Conservation (phyloP, 208 protist species). For the Leishmania aethiopica region DNA sequence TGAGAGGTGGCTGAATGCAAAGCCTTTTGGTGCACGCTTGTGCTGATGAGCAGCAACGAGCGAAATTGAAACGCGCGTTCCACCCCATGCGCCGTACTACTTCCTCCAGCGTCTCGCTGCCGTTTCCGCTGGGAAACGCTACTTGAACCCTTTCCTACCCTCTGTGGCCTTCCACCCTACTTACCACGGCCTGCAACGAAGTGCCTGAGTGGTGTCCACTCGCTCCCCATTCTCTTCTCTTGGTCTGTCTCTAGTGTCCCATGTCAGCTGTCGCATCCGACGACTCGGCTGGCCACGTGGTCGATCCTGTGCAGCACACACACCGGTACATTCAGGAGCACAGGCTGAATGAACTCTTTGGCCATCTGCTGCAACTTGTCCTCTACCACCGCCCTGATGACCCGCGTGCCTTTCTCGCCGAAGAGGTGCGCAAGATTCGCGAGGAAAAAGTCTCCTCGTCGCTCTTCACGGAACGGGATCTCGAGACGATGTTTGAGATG, state of each 20-base stretch:
- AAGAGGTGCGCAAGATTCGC: slow-evolving; percentile 78
- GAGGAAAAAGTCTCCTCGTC: slow-evolving; percentile 62
- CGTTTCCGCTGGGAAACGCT: not conserved
- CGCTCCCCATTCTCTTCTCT: not conserved
- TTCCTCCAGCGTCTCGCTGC: not conserved
- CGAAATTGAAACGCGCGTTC: not conserved
- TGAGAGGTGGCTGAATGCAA: not conserved
- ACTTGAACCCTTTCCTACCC: not conserved
- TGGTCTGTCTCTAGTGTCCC: not conserved
- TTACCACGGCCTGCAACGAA: not conserved
- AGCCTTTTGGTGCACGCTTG: not conserved
- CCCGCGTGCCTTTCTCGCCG: slow-evolving; percentile 71
- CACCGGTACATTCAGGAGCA: slow-evolving; percentile 79
- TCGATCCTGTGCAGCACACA: slow-evolving; percentile 39
- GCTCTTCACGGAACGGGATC: slow-evolving; percentile 85
- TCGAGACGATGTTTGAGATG: slow-evolving; percentile 93
- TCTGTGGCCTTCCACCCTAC: not conserved
- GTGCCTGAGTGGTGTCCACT: not conserved
- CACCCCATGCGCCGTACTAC: not conserved
- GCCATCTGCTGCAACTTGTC: slow-evolving; percentile 87
- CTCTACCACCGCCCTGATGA: slow-evolving; percentile 84
- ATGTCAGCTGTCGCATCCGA: slow-evolving; percentile 20
- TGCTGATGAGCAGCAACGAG: not conserved
- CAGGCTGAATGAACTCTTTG: slow-evolving; percentile 85
- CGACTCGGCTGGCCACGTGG: slow-evolving; percentile 13